Base-by-base conservation (phyloP, 805 yeast species). In the Metschnikowia kunwiensis region DNA sequence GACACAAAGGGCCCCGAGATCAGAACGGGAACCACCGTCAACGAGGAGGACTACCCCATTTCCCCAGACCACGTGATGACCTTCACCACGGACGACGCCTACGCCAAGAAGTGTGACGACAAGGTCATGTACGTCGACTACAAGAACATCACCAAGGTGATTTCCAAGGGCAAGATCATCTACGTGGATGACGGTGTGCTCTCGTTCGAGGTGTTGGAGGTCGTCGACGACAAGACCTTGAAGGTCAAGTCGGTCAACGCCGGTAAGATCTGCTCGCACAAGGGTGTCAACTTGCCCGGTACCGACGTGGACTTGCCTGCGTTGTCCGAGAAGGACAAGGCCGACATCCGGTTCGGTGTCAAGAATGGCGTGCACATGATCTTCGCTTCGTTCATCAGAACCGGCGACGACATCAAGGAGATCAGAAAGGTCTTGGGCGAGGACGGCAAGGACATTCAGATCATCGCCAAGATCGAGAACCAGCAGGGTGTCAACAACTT, bases 401-500 rank as follows among this genome's bases (percentile, higher is more conserved):
- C 91, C 51, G 97, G 86, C 57, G 70, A 85, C 50, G 98, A 93
- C 70, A 84, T 93, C 64, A 70, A 62, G 59, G 83, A 86, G 61
- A 93, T 93, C 72, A 85, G 98, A 73, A 74, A 80, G 61, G 97
- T 91, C 42, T 77, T 93, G 55, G 97, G 97, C 63, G 96, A 88
- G 72, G 95, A 87, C 36, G 98, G 98, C 65, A 82, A 82, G 70
- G 85, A 86, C 60, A 86, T 93, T 69, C 94, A 93, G 78, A 88
- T 93, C 73, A 89, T 93, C 57, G 83, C 87, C 65, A 93, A 93
- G 80, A 91, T 93, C 64, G 98, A 93, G 78, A 89, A 88, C 78
- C 97, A 91, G 75, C 98, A 93, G 74, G 98, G 98, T 78, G 97
- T 93, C 59, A 89, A 93, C 85, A 93, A 93, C 82, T 93, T 93